These are phyloP conservation scores for Leucoagaricus sp. DNA, from an alignment of 1,284 basidiomycete species.

Conservation along the genomic window DNA sequence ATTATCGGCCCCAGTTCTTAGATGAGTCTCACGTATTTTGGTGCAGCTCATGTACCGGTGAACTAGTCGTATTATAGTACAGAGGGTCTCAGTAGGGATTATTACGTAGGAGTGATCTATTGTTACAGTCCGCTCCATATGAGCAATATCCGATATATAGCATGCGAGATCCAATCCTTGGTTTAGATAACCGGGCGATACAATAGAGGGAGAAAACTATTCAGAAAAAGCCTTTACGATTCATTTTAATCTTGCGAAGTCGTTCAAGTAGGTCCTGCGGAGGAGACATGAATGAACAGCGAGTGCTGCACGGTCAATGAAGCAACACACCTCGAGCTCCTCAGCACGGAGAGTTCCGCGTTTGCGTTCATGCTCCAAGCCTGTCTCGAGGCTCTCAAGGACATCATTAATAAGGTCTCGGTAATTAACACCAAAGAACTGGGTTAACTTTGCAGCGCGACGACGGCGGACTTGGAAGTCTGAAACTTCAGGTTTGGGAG, in stretches of 20 bases:
- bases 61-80: constrained; percentile 68
- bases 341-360: constrained; percentile 62
- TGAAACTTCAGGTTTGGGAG: constrained; percentile 46
- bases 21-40: constrained; percentile 86
- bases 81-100: constrained; percentile 8
- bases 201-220: constrained; percentile 12
- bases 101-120: constrained; percentile 12
- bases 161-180: constrained; percentile 8
- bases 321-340: constrained; percentile 65
- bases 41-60: constrained; percentile 79
- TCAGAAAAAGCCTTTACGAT: constrained; percentile 43
- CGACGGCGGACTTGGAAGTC: constrained; percentile 70
- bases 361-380: constrained; percentile 66
- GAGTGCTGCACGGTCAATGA: not conserved
- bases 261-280: constrained; percentile 62
- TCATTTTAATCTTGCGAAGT: constrained; percentile 58
- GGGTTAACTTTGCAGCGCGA: constrained; percentile 75
- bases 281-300: constrained; percentile 11
- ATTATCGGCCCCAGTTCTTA: constrained; percentile 63
- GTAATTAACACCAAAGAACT: constrained; percentile 84
- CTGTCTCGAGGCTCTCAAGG: constrained; percentile 75
- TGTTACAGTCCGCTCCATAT: constrained; percentile 13
- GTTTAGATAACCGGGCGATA: constrained; percentile 13
- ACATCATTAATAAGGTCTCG: constrained; percentile 73
- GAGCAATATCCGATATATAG: constrained; percentile 14